These are phyloP conservation scores for Anisodus acutangulus DNA, from an alignment of 257 asterid species.

Conservation along the genomic window DNA sequence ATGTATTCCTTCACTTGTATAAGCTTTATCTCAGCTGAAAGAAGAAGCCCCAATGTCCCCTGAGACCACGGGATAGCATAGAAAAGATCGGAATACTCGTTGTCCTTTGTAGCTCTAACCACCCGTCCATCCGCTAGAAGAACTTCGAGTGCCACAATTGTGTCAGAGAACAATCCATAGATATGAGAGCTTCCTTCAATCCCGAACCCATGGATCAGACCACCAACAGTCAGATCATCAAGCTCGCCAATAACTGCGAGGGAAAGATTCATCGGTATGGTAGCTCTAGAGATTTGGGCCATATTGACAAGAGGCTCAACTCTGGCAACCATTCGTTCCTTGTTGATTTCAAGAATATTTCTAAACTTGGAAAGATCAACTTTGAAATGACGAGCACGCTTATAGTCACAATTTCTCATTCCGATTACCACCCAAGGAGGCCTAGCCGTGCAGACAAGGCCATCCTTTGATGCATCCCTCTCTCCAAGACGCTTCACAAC, in stretches of 20 bases:
- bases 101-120: background rate
- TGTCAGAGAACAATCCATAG: background rate
- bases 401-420: background rate
- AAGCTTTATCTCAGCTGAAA: background rate
- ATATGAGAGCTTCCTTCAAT: background rate
- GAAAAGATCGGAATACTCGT: background rate
- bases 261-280: background rate
- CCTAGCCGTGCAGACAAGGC: background rate
- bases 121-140: background rate
- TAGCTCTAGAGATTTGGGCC: background rate
- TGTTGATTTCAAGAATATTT: background rate
- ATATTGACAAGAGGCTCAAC: background rate
- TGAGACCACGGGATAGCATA: background rate
- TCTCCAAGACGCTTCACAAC: background rate
- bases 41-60: background rate
- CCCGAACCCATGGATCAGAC: background rate
- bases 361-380: background rate
- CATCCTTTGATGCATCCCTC: background rate
- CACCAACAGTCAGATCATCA: background rate
- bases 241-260: background rate
- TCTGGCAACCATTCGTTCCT: background rate
- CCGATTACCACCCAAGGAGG: background rate
- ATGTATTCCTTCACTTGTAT: background rate
- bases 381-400: background rate
- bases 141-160: background rate